Base-by-base conservation (phyloP, 768 basidiomycete species). In the Fomitopsis serialis region DNA sequence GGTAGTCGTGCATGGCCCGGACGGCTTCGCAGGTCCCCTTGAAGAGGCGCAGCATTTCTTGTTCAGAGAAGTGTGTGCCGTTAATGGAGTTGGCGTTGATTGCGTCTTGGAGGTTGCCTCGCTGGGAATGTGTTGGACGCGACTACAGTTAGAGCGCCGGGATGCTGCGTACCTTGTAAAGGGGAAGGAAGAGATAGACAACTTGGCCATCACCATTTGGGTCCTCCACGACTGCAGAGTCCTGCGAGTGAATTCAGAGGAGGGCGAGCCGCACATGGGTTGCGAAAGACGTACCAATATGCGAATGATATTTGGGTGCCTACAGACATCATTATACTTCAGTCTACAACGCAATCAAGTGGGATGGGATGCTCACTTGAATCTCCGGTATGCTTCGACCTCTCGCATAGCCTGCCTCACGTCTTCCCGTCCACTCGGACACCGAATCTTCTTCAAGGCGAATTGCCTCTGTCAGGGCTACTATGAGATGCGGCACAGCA, bases 301-400 rank as follows among this genome's bases (percentile, higher is more conserved):
- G 35, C 89, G 89, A 66, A 99, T 99, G 63, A 98, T 98, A 68
- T 98, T 98, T 19, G 89, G 89, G 68, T 98, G 96, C 67, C 92
- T 94, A 59, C 6, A 54, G 22, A 27, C 21, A 27, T 36, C 42
- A 47, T 34, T 46, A 48, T 45, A 25, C 22, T 51, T 19, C 50
- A 40, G 29, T 32, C 29, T 11, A 11, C 29, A 21, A 50, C 36
- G 32, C 15, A 43, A 24, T 47, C 34, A 34, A 21, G 27, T 27
- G n/a, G 13, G 32, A n/a, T 48, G 32, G 22, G 42, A 17, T 17
- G 37, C 87, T 70, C 67, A 91, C 91, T 84, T 90, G 78, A 98
- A 98, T 54, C 96, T 80, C 64, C 93, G 77, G 68, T 97, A 97
- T 0, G 97, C 95, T 67, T 96, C 92, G 2, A 92, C 87, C 67